These are phyloP conservation scores for Chalciporus pseudorubinellus DNA, from an alignment of 768 basidiomycete genomes.

Conservation along the genomic window DNA sequence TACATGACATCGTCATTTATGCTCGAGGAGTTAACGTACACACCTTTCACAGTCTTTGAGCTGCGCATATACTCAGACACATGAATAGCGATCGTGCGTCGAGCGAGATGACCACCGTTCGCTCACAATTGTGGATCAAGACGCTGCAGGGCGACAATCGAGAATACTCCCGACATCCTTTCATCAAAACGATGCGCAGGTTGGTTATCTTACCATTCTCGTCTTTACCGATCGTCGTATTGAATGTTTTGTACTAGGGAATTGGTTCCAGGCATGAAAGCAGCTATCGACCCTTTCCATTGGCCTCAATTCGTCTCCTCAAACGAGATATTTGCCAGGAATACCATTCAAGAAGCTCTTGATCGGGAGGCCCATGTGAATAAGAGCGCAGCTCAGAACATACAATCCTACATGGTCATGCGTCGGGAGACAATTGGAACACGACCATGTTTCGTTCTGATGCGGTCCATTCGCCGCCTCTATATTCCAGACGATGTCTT, in stretches of 20 bases:
- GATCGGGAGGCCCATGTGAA: conserved; percentile 24
- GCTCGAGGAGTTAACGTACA: conserved; percentile 30
- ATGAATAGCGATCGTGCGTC: conserved; percentile 24
- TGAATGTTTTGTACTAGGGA: conserved; percentile 12
- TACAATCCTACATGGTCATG: conserved; percentile 28
- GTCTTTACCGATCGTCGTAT: background rate
- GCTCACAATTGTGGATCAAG: conserved; percentile 24
- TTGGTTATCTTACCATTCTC: conserved; percentile 4
- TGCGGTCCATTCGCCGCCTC: conserved; percentile 28
- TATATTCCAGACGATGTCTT: conserved; percentile 25
- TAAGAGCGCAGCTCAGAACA: conserved; percentile 9
- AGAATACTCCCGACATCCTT: conserved; percentile 21
- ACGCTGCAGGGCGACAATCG: conserved; percentile 21
- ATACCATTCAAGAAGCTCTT: conserved; percentile 23
- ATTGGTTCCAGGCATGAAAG: conserved; percentile 23
- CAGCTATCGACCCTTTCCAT: conserved; percentile 24
- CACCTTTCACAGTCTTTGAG: background rate
- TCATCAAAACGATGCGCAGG: conserved; percentile 25
- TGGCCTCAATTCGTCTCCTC: conserved; percentile 27
- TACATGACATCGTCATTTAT: conserved; percentile 33
- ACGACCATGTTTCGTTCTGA: conserved; percentile 27
- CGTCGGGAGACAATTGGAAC: conserved; percentile 30
- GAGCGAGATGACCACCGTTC: conserved; percentile 13
- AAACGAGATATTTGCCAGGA: conserved; percentile 20
- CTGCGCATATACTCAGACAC: background rate